These are phyloP conservation scores for Auricularia sp. DNA, from an alignment of 768 basidiomycete species.

Conservation along the genomic window DNA sequence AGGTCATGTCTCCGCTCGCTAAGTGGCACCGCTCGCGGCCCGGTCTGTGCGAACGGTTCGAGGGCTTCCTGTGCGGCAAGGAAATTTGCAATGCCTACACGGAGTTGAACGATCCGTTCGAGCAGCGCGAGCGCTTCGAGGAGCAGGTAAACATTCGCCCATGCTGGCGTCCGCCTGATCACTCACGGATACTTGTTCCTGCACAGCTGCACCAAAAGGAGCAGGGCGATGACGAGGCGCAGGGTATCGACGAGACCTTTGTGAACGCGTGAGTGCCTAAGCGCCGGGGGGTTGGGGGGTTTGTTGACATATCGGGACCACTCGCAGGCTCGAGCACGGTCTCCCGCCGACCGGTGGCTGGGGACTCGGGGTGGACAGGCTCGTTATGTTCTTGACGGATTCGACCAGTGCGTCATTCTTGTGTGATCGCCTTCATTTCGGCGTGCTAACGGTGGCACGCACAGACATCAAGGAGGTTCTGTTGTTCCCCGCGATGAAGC, in stretches of 20 bases:
- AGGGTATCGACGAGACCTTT: conserved; percentile 93
- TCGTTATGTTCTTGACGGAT: conserved; percentile 98
- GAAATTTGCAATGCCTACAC: conserved; percentile 99
- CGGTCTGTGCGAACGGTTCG: conserved; percentile 97
- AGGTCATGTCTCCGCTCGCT: conserved; percentile 98
- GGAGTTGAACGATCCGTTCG: conserved; percentile 97
- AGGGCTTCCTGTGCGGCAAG: conserved; percentile 96
- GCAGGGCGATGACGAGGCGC: conserved; percentile 94
- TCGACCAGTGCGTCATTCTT: conserved; percentile 61
- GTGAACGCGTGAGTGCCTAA: conserved; percentile 69
- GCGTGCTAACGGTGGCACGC: conserved; percentile 7
- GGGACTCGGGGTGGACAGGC: conserved; percentile 90
- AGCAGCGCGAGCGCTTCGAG: conserved; percentile 90
- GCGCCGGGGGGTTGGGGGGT: background rate
- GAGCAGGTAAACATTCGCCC: conserved; percentile 48
- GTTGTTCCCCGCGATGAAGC: conserved; percentile 97
- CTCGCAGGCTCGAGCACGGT: conserved; percentile 80
- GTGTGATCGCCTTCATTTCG: background rate
- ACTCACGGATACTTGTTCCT: background rate
- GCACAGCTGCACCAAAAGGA: conserved; percentile 80
- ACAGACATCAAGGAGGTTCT: conserved; percentile 94
- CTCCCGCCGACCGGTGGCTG: conserved; percentile 96
- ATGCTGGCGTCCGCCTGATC: too few relatives aligned
- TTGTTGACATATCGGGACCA: background rate
- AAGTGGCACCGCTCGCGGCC: conserved; percentile 97